Evolutionary conservation across 1,139 yeast species (phyloP).

Genomic region (Kluyveromyces sp.): DNA sequence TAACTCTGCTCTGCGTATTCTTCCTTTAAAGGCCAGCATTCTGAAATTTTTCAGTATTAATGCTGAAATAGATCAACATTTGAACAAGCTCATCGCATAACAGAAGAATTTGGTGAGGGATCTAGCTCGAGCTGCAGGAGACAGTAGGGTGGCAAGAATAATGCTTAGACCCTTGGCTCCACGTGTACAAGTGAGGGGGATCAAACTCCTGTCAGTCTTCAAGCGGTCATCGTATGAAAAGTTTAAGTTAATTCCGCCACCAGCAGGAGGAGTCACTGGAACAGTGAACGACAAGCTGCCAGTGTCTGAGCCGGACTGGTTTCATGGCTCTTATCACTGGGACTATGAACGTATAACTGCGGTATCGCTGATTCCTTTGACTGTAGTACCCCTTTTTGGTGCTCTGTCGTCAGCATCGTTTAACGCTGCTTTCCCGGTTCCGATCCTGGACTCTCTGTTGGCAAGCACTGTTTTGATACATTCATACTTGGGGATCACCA

Average conservation of each 20-base stretch:
- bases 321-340: slow-evolving; percentile 90
- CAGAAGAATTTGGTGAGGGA: background rate
- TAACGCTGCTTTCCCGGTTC: slow-evolving; percentile 43
- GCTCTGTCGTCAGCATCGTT: slow-evolving; percentile 36
- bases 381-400: slow-evolving; percentile 62
- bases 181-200: slow-evolving; percentile 4
- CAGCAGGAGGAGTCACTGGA: slow-evolving; percentile 63
- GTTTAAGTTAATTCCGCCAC: slow-evolving; percentile 49
- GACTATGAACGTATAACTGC: slow-evolving; percentile 67
- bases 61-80: background rate
- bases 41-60: background rate
- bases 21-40: too few species aligned
- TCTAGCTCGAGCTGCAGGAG: background rate
- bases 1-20: too few species aligned
- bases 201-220: slow-evolving; percentile 16
- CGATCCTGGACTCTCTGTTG: slow-evolving; percentile 64
- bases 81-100: background rate
- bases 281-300: slow-evolving; percentile 76
- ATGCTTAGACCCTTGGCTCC: slow-evolving; percentile 9
- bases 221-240: slow-evolving; percentile 42
- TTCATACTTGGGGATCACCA: slow-evolving; percentile 71
- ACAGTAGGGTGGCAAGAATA: background rate
- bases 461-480: slow-evolving; percentile 62
- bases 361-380: slow-evolving; percentile 65
- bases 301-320: slow-evolving; percentile 50